Conservation (phyloP, 139 green algal species). For the Chlorella vulgaris region DNA sequence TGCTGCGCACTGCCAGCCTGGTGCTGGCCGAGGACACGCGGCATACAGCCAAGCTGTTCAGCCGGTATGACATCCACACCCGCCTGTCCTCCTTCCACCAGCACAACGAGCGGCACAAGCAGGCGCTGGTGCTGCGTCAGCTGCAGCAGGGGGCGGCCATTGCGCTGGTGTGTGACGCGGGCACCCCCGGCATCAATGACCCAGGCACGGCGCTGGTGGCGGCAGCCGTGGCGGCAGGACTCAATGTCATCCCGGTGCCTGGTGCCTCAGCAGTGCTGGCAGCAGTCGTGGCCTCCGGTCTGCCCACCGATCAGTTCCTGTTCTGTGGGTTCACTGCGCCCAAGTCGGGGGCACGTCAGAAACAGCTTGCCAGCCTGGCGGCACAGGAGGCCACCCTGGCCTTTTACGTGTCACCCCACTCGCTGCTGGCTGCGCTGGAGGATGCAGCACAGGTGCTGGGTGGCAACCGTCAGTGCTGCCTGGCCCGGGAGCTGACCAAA, state of each 20-base stretch:
- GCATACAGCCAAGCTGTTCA: conserved; percentile 77
- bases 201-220: conserved; percentile 78
- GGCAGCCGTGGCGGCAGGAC: conserved; percentile 37
- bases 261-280: conserved; percentile 80
- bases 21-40: conserved; percentile 93
- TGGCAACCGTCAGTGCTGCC: conserved; percentile 43
- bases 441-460: conserved; percentile 73
- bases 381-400: conserved; percentile 68
- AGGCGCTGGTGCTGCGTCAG: conserved; percentile 56
- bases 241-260: conserved; percentile 76
- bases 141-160: conserved; percentile 68
- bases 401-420: conserved; percentile 80
- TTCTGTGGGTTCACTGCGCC: conserved; percentile 87
- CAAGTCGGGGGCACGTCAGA: conserved; percentile 59
- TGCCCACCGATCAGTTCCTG: conserved; percentile 70
- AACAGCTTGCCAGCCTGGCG: conserved; percentile 40
- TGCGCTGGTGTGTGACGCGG: conserved; percentile 90
- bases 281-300: conserved; percentile 78
- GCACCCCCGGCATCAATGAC: conserved; percentile 86
- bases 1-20: conserved; percentile 61
- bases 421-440: conserved; percentile 50
- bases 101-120: conserved; percentile 83
- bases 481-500: conserved; percentile 93
- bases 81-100: conserved; percentile 67
- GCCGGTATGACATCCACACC: conserved; percentile 59